Evolutionary conservation across 2,329 filamentous ascomycete species (phyloP).

Genomic region (Ceratocystiopsis brevicomis): DNA sequence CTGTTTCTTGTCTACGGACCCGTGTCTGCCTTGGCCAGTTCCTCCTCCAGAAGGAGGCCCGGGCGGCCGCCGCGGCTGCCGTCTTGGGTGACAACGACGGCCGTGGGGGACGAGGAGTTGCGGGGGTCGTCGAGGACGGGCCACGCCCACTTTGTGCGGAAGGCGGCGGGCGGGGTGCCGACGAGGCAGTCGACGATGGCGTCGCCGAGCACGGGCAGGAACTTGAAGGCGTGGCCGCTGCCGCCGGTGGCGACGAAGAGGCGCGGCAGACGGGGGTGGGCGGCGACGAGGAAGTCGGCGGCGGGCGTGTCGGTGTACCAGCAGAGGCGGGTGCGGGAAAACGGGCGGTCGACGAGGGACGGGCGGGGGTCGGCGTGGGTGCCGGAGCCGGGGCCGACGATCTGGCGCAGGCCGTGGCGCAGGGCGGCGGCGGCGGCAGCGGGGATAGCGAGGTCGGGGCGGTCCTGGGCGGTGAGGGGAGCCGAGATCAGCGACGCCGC

Average conservation of each 20-base stretch:
- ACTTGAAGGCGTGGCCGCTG: constrained; percentile 50
- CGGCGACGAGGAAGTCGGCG: constrained; percentile 52
- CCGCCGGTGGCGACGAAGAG: constrained; percentile 44
- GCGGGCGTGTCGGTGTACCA: constrained; percentile 61
- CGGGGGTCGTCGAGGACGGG: constrained; percentile 19
- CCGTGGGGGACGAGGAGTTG: too few species aligned
- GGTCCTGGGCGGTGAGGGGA: constrained; percentile 29
- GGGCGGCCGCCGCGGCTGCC: constrained; percentile 31
- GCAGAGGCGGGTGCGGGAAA: constrained; percentile 44
- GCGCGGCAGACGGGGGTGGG: constrained; percentile 41
- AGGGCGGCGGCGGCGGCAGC: constrained; percentile 42
- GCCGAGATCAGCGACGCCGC: constrained; percentile 13
- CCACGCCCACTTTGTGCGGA: constrained; percentile 42
- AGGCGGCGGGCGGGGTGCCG: constrained; percentile 25
- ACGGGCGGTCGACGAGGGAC: constrained; percentile 36
- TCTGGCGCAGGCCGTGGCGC: constrained; percentile 37
- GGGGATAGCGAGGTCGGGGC: constrained; percentile 30
- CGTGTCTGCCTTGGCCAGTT: constrained; percentile 16
- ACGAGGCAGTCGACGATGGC: constrained; percentile 38
- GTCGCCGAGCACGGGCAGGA: constrained; percentile 45
- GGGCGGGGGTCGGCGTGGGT: too few species aligned
- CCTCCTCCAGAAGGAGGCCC: constrained; percentile 26
- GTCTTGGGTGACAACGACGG: constrained; percentile 30
- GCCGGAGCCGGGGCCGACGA: constrained; percentile 23
- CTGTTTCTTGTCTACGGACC: not conserved